Percentiles rank a stretch among this genome's conserved stretches.
Conservation (phyloP, 1,284 basidiomycete species). For the Irpex sp. region DNA sequence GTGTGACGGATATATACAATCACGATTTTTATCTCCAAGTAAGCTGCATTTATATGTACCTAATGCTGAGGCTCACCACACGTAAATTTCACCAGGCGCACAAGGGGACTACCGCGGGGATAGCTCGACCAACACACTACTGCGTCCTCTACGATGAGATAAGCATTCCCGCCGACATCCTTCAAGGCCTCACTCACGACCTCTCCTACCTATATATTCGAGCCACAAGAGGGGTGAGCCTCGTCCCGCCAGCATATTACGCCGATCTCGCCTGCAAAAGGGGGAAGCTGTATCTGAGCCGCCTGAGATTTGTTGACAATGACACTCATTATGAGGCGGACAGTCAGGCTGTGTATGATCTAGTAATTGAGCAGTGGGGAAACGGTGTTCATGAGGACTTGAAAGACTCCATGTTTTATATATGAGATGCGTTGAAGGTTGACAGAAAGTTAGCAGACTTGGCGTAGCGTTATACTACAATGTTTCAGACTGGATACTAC, state of each 20-base stretch:
- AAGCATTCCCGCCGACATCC: constrained; percentile 55
- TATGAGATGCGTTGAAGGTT: constrained; percentile 34
- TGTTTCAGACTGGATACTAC: not conserved
- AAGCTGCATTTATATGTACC: not conserved
- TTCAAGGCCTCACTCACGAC: constrained; percentile 65
- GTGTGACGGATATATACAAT: constrained; percentile 66
- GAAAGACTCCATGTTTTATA: constrained; percentile 69
- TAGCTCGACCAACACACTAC: constrained; percentile 69
- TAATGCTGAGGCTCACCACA: no score
- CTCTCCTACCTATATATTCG: constrained; percentile 68
- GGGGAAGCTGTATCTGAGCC: constrained; percentile 62
- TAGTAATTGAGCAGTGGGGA: constrained; percentile 46
- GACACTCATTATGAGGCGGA: constrained; percentile 23
- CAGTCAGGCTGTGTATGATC: constrained; percentile 6
- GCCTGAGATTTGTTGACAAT: constrained; percentile 22
- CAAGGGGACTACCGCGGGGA: constrained; percentile 52
- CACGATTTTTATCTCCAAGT: constrained; percentile 75
- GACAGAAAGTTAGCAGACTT: not conserved
- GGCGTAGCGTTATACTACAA: not conserved
- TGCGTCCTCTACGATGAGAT: constrained; percentile 73
- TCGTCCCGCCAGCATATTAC: constrained; percentile 74
- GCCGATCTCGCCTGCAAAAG: constrained; percentile 78
- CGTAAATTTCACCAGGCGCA: no score
- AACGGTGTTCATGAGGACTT: constrained; percentile 63
- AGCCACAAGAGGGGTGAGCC: constrained; percentile 73